Conservation (phyloP, 257 asterid genomes). For the Phtheirospermum japonicum region DNA sequence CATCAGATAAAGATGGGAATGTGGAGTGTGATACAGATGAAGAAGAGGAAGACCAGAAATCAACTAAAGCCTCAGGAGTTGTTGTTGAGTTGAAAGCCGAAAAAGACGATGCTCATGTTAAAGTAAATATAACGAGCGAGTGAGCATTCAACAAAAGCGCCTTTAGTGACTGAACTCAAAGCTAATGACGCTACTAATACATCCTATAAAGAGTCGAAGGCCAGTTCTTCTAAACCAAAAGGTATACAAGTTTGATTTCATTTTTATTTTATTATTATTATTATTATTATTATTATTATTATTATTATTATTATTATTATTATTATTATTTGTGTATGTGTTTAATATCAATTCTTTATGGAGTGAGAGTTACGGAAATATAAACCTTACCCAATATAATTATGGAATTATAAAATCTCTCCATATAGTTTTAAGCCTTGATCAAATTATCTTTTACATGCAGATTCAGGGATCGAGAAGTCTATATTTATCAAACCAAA, state of each 20-base stretch:
- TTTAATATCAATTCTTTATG: slow-evolving; percentile 6
- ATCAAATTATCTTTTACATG: slow-evolving; percentile 24
- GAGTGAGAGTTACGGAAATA: slow-evolving; percentile 14
- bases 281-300: not conserved
- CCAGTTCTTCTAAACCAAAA: slow-evolving; percentile 36
- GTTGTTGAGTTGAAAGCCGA: slow-evolving; percentile 36
- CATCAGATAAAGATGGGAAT: slow-evolving; percentile 36
- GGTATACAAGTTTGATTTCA: slow-evolving; percentile 42
- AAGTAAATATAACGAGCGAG: slow-evolving; percentile 29
- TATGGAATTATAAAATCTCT: not conserved
- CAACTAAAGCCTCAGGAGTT: slow-evolving; percentile 31
- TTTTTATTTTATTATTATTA: not conserved
- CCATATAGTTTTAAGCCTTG: not conserved
- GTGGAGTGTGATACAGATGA: slow-evolving; percentile 37
- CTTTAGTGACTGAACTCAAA: slow-evolving; percentile 40
- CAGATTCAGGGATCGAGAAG: slow-evolving; percentile 71
- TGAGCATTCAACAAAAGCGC: slow-evolving; percentile 26
- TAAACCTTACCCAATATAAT: not conserved
- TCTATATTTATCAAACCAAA: slow-evolving; percentile 85
- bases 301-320: too few species aligned
- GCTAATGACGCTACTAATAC: slow-evolving; percentile 35
- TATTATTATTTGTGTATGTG: not conserved
- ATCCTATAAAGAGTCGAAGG: slow-evolving; percentile 39
- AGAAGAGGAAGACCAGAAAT: slow-evolving; percentile 29
- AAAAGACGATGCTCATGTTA: slow-evolving; percentile 30